Evolutionary conservation across 306 rosid species (phyloP).

Genomic region (Cicer judaicum): DNA sequence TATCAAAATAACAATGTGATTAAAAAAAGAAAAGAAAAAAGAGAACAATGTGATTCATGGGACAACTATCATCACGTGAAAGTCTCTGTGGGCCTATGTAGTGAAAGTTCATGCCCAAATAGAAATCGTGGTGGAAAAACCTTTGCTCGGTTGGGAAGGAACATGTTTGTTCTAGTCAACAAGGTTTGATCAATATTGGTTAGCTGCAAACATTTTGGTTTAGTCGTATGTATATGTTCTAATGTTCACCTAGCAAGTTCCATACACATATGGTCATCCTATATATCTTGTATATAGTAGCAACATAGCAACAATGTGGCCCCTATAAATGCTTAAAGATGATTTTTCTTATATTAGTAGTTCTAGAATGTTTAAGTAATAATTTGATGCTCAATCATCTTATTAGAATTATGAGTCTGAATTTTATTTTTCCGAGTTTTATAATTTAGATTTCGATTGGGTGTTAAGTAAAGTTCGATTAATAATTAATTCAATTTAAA

Average conservation of each 20-base stretch:
- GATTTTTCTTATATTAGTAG: neutral
- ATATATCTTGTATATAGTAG: neutral
- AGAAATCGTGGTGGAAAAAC: neutral
- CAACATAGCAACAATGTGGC: neutral
- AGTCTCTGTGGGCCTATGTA: neutral
- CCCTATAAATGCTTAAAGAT: neutral
- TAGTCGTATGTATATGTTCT: neutral
- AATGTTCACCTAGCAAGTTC: constrained; percentile 17
- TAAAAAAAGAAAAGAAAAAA: too few relatives aligned
- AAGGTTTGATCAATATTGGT: neutral
- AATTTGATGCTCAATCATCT: too few relatives aligned
- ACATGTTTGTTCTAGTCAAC: constrained; percentile 3
- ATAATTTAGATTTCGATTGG: too few relatives aligned
- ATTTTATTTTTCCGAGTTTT: too few relatives aligned
- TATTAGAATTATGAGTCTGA: too few relatives aligned
- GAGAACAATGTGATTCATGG: too few relatives aligned
- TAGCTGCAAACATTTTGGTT: constrained; percentile 14
- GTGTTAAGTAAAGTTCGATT: too few relatives aligned
- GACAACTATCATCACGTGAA: neutral
- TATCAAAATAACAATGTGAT: too few relatives aligned
- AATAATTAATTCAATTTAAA: too few relatives aligned
- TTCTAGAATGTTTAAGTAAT: neutral
- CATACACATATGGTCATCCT: neutral
- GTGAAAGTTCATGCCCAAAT: neutral
- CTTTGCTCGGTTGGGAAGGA: constrained; percentile 24